Percentiles rank a stretch among this genome's conserved stretches.
phyloP scores from a whole-genome alignment of 768 basidiomycete genomes.

The Hygrocybe coccinea region DNA sequence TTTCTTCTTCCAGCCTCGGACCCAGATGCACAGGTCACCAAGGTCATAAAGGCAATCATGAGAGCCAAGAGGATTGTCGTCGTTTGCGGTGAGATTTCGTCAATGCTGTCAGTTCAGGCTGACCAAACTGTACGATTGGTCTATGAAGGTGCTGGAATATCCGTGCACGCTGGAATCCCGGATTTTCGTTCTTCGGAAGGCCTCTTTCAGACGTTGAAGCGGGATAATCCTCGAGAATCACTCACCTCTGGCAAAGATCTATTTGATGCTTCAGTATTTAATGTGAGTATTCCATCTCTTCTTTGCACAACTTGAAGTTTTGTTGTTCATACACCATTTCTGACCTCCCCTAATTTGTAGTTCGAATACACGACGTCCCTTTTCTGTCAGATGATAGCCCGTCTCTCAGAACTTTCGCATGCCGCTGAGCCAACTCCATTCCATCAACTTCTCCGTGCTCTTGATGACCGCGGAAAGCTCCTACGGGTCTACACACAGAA shows the following conservation, averaged over 20 bases:
- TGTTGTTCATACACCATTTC: background rate
- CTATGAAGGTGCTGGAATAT: constrained; percentile 89
- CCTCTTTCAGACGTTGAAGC: constrained; percentile 71
- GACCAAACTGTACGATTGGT: background rate
- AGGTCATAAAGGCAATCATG: constrained; percentile 59
- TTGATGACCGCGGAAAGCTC: constrained; percentile 72
- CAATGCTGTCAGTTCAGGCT: background rate
- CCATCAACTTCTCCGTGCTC: constrained; percentile 65
- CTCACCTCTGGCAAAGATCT: constrained; percentile 78
- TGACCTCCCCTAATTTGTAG: constrained; percentile 32
- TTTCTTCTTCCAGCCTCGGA: constrained; percentile 51
- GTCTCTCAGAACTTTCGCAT: constrained; percentile 66
- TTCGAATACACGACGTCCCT: constrained; percentile 69
- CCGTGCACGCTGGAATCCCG: constrained; percentile 82
- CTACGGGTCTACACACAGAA: constrained; percentile 91
- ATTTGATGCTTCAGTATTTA: constrained; percentile 87
- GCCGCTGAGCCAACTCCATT: constrained; percentile 76
- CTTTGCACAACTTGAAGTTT: background rate
- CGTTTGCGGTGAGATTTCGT: constrained; percentile 63
- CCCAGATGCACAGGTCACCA: constrained; percentile 44
- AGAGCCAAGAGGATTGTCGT: constrained; percentile 83
- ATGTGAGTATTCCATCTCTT: constrained; percentile 44
- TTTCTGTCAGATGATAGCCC: constrained; percentile 88
- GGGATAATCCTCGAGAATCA: constrained; percentile 68
- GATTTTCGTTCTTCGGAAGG: constrained; percentile 84